phyloP scores from a whole-genome alignment of 495 filamentous ascomycete genomes.

The Penicillium cinerascens region DNA sequence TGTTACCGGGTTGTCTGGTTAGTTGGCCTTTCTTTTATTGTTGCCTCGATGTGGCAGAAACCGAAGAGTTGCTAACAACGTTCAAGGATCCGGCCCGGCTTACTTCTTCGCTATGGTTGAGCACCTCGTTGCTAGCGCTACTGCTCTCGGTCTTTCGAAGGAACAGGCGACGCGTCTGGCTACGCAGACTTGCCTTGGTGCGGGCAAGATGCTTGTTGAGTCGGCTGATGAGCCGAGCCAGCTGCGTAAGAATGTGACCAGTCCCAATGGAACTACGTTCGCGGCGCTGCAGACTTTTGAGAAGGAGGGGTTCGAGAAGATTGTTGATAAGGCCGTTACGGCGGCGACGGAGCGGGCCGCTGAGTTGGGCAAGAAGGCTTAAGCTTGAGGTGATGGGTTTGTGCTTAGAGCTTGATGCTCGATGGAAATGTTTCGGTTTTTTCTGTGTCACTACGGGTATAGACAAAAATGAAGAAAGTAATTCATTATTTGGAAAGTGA shows the following conservation, averaged over 20 bases:
- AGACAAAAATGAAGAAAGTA: not conserved
- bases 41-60: not conserved
- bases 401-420: not conserved
- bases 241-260: constrained; percentile 44
- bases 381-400: too few relatives aligned
- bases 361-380: constrained; percentile 27
- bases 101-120: constrained; percentile 48
- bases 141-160: constrained; percentile 31
- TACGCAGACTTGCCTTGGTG: constrained; percentile 41
- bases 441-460: not conserved
- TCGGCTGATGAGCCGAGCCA: constrained; percentile 34
- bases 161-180: constrained; percentile 42
- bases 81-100: constrained; percentile 38
- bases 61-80: not conserved
- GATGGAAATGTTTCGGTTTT: not conserved
- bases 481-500: too few relatives aligned
- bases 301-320: constrained; percentile 31
- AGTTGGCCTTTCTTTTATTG: constrained; percentile 1
- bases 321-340: constrained; percentile 38
- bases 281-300: constrained; percentile 40
- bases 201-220: constrained; percentile 40
- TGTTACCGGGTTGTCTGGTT: constrained; percentile 41
- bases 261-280: constrained; percentile 41
- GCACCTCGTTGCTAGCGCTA: constrained; percentile 38
- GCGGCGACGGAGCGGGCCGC: constrained; percentile 35